Evolutionary conservation across 2,329 filamentous ascomycete genomes (phyloP).

Genomic region (Parascedosporium putredinis): DNA sequence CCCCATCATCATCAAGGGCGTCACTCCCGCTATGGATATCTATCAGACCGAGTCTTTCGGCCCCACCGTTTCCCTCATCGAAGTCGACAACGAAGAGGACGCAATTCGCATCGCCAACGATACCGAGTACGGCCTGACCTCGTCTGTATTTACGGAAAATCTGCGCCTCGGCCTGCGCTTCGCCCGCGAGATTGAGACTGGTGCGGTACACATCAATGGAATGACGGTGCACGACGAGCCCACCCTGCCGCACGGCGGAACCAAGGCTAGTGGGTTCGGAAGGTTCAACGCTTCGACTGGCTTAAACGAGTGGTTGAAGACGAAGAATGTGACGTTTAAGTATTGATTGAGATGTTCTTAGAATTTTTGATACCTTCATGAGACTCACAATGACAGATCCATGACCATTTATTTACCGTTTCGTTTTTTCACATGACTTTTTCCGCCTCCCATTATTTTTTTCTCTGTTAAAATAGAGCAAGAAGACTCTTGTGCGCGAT

Average conservation of each 20-base stretch:
- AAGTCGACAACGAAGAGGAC: slow-evolving; percentile 59
- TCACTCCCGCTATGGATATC: slow-evolving; percentile 57
- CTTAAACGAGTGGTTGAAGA: slow-evolving; percentile 50
- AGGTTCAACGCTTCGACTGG: slow-evolving; percentile 45
- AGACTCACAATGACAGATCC: no score
- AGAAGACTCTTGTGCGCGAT: no score
- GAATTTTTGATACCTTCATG: not conserved
- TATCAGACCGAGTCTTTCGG: slow-evolving; percentile 70
- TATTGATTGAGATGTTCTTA: slow-evolving; percentile 15
- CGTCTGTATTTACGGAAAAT: slow-evolving; percentile 64
- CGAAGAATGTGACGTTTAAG: slow-evolving; percentile 53
- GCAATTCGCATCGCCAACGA: slow-evolving; percentile 68
- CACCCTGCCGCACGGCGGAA: slow-evolving; percentile 53
- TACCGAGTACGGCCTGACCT: slow-evolving; percentile 65
- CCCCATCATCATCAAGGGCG: slow-evolving; percentile 56
- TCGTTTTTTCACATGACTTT: no score
- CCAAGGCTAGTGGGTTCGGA: slow-evolving; percentile 54
- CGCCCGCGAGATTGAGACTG: slow-evolving; percentile 55
- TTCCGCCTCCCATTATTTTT: no score
- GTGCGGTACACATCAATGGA: slow-evolving; percentile 56
- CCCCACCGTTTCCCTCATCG: slow-evolving; percentile 58
- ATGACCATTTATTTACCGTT: no score
- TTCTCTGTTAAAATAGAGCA: no score
- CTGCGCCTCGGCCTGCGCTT: slow-evolving; percentile 47
- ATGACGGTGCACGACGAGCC: slow-evolving; percentile 58